A percentile compares a stretch with the other conserved stretches of the same genome.
These are phyloP conservation scores for Sesbania bispinosa DNA, from an alignment of 306 rosid genomes.

Conservation along the genomic window DNA sequence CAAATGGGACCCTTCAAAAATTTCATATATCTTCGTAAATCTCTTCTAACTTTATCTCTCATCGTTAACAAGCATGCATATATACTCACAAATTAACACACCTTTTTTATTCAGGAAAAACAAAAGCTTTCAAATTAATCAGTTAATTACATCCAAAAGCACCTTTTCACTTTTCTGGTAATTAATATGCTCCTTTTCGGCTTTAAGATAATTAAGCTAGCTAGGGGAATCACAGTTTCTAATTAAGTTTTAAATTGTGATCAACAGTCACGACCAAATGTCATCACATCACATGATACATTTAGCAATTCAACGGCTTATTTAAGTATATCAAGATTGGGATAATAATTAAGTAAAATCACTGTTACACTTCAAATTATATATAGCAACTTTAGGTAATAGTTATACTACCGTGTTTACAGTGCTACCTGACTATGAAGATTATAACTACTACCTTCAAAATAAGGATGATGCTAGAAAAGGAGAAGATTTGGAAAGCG, in stretches of 20 bases:
- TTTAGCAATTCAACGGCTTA: too few species aligned
- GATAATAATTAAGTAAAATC: not conserved
- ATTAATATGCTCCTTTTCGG: not conserved
- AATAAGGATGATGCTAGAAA: not conserved
- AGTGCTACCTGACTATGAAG: slow-evolving; percentile 36
- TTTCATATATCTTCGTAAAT: slow-evolving; percentile 25
- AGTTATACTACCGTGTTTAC: not conserved
- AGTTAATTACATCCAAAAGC: not conserved
- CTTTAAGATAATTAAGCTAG: too few species aligned
- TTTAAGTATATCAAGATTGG: not conserved
- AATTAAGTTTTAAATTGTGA: not conserved
- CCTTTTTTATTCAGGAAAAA: not conserved
- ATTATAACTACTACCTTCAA: slow-evolving; percentile 9
- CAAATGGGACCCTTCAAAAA: slow-evolving; percentile 24
- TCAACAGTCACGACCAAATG: too few species aligned
- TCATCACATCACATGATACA: too few species aligned
- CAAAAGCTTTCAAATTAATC: not conserved
- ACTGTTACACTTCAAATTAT: not conserved
- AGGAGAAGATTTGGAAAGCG: slow-evolving; percentile 24
- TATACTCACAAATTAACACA: not conserved
- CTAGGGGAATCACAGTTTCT: not conserved
- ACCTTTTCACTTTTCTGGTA: not conserved
- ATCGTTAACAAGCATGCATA: not conserved
- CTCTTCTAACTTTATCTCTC: not conserved
- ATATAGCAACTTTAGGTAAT: not conserved